These are phyloP conservation scores for Sherardia arvensis DNA, from an alignment of 257 asterid genomes.

Conservation along the genomic window DNA sequence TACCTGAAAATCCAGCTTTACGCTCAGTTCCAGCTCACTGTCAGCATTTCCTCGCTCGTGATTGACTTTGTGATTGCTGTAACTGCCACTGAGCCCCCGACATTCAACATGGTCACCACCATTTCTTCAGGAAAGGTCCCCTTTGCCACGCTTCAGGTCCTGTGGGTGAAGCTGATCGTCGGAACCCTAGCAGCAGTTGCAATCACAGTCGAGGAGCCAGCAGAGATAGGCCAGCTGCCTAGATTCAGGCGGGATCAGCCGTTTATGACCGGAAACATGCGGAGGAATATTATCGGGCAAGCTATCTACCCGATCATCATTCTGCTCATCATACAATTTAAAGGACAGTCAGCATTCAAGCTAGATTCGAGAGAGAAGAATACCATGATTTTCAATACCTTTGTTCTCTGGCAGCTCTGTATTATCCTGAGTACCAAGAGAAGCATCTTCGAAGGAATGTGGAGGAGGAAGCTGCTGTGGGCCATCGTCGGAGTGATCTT, in stretches of 20 bases:
- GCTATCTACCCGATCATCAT: conserved; percentile 45
- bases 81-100: conserved; percentile 19
- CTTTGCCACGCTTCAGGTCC: conserved; percentile 48
- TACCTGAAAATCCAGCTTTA: conserved; percentile 60
- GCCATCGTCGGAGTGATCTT: conserved; percentile 7
- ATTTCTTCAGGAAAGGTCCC: conserved; percentile 76
- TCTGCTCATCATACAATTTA: conserved; percentile 45
- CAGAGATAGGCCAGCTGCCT: conserved; percentile 31
- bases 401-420: conserved; percentile 65
- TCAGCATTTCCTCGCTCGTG: conserved; percentile 50
- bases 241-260: conserved; percentile 41
- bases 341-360: conserved; percentile 28
- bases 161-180: conserved; percentile 75
- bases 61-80: conserved; percentile 22
- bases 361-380: conserved; percentile 31
- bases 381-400: conserved; percentile 49
- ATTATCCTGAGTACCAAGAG: conserved; percentile 35
- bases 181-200: conserved; percentile 69
- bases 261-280: conserved; percentile 52
- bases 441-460: conserved; percentile 44
- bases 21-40: conserved; percentile 75
- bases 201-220: conserved; percentile 46
- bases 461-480: conserved; percentile 14
- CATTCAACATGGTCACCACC: conserved; percentile 53
- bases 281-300: conserved; percentile 54